Evolutionary conservation across 148 eudicot species (phyloP), one percentile per base, ranked within the genome.

Genomic region (Fagopyrum esculentum): DNA sequence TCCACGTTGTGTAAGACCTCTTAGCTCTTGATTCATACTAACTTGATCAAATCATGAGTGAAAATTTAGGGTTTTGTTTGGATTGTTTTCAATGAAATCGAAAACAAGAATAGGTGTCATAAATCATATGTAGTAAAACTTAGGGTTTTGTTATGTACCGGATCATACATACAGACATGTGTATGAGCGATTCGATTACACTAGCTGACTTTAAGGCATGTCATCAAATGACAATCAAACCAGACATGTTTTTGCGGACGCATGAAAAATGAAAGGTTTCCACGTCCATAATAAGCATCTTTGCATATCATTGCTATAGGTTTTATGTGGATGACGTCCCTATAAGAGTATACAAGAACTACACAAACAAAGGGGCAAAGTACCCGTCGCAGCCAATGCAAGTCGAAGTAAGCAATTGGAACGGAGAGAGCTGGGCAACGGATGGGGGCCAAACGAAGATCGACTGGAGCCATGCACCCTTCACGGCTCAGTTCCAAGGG

Each of bases 311-410:
- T 29, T 29, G 43, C 68, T 61, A 35, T 35, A 84, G 84, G 57
- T 81, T 84, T 81, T 84, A 43, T 35, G 80, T 77, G 47, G 86
- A 84, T 55, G 69, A 63, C 63, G 50, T 77, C 74, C 82, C 84
- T 9, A 81, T 84, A 77, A 72, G 84, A 63, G 77, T 79, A 1
- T 84, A 73, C 79, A 84, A 72, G 17, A 84, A 81, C 81, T 10
- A 16, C 8, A 15, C 73, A 44, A 45, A 71, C 35, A 63, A 5
- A 43, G 82, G 84, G 22, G 79, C 74, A 13, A 46, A 13, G 9
- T 84, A 81, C 77, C 84, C 84, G 63, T 19, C 72, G 3, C 73
- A 71, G 45, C 52, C 84, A 12, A 79, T 79, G 82, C 76, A 71
- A 68, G n/a, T 81, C 47, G 59, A 57, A 51, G 81, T 71, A 44